Conservation (phyloP, 306 rosid genomes). For the Canavalia ensiformis region DNA sequence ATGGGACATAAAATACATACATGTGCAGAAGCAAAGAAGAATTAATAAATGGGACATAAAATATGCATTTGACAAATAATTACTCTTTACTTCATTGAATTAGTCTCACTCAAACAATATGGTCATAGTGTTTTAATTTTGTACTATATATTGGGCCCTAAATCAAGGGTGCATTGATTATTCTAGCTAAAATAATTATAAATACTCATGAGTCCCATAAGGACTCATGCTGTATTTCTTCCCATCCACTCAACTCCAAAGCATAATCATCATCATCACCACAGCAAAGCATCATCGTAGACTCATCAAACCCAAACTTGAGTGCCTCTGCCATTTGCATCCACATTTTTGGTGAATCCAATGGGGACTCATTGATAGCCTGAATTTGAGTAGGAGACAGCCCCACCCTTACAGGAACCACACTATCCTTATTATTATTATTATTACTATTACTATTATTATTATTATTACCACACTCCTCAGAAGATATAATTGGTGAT, state of each 20-base stretch:
- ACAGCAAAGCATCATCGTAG: constrained; percentile 37
- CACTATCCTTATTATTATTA: not conserved
- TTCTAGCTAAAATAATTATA: not conserved
- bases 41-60: not conserved
- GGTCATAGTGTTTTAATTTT: not conserved
- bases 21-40: not conserved
- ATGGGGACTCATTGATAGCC: constrained; percentile 87
- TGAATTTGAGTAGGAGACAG: constrained; percentile 80
- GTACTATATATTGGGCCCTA: not conserved
- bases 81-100: constrained; percentile 38
- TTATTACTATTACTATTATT: too few species aligned
- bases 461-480: not conserved
- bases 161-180: constrained; percentile 18
- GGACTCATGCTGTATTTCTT: constrained; percentile 58
- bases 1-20: not conserved
- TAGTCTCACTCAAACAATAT: constrained; percentile 19
- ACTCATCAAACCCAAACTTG: constrained; percentile 45
- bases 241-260: constrained; percentile 54
- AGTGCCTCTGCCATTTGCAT: constrained; percentile 74
- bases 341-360: constrained; percentile 94
- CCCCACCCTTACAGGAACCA: constrained; percentile 59
- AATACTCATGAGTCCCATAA: constrained; percentile 58
- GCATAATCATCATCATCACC: not conserved
- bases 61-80: not conserved
- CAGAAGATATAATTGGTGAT: not conserved